These are phyloP conservation scores for Neonectria faginata DNA, from an alignment of 2,329 filamentous ascomycete species.

Conservation along the genomic window DNA sequence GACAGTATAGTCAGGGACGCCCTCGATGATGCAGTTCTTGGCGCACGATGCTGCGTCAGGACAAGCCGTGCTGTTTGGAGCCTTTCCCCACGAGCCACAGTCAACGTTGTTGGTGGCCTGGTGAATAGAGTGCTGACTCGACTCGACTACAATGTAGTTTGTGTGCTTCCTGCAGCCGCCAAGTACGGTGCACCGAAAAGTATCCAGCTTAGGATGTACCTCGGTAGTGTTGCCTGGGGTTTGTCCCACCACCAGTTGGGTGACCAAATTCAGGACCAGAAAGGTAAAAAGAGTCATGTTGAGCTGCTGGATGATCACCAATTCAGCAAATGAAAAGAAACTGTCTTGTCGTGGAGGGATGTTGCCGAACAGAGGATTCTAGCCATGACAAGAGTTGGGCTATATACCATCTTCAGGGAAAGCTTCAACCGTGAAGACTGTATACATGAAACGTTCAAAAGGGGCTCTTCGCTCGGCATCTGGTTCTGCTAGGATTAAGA, in stretches of 20 bases:
- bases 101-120: conserved; percentile 50
- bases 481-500: too few relatives aligned
- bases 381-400: too few relatives aligned
- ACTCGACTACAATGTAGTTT: conserved; percentile 63
- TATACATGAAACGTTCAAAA: too few relatives aligned
- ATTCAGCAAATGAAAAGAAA: too few relatives aligned
- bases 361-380: too few relatives aligned
- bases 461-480: too few relatives aligned
- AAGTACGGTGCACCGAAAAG: conserved; percentile 63
- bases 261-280: conserved; percentile 24
- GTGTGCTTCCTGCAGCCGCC: conserved; percentile 60
- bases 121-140: conserved; percentile 59
- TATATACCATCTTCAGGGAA: too few relatives aligned
- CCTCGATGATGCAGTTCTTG: conserved; percentile 66
- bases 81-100: conserved; percentile 42
- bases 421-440: too few relatives aligned
- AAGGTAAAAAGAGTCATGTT: conserved; percentile 20
- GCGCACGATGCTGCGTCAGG: conserved; percentile 63
- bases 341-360: too few relatives aligned
- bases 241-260: conserved; percentile 47
- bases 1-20: conserved; percentile 58
- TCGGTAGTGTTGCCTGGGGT: conserved; percentile 57
- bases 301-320: neutral
- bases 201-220: conserved; percentile 63
- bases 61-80: conserved; percentile 58